Percentiles rank a stretch among this genome's conserved stretches.
These are phyloP conservation scores for Peronosclerospora sorghi DNA, from an alignment of 352 stramenopile species.

Conservation along the genomic window DNA sequence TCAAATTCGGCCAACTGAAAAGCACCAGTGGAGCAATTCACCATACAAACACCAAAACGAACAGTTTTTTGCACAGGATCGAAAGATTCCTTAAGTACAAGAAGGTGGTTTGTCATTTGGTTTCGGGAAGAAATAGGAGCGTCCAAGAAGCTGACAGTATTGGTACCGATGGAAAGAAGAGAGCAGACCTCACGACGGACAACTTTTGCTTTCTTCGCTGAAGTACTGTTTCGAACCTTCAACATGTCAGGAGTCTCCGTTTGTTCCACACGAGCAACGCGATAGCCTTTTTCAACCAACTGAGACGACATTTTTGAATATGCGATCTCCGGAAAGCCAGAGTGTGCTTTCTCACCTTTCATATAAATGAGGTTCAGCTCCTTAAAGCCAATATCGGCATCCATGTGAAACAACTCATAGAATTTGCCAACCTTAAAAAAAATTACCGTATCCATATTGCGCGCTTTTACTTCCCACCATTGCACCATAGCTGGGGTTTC, in stretches of 20 bases:
- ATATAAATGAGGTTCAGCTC: constrained; percentile 97
- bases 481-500: constrained; percentile 94
- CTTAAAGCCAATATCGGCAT: constrained; percentile 95
- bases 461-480: constrained; percentile 97
- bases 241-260: constrained; percentile 97
- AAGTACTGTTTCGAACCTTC: constrained; percentile 86
- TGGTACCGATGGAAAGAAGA: constrained; percentile 92
- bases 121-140: constrained; percentile 46
- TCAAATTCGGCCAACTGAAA: constrained; percentile 96
- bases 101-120: constrained; percentile 40
- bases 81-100: constrained; percentile 62
- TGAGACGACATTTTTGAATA: constrained; percentile 94
- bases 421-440: constrained; percentile 99
- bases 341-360: constrained; percentile 96
- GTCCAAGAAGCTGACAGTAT: too few species aligned
- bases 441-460: constrained; percentile 96
- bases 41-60: constrained; percentile 90
- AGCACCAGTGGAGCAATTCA: constrained; percentile 88
- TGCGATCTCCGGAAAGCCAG: constrained; percentile 96
- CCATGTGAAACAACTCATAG: constrained; percentile 96
- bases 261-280: constrained; percentile 97
- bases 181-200: constrained; percentile 93
- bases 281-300: constrained; percentile 93
- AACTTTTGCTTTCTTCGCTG: constrained; percentile 72
- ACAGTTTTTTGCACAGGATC: constrained; percentile 39